Conservation (phyloP, 2,329 filamentous ascomycete species). For the Fusarium globosum region DNA sequence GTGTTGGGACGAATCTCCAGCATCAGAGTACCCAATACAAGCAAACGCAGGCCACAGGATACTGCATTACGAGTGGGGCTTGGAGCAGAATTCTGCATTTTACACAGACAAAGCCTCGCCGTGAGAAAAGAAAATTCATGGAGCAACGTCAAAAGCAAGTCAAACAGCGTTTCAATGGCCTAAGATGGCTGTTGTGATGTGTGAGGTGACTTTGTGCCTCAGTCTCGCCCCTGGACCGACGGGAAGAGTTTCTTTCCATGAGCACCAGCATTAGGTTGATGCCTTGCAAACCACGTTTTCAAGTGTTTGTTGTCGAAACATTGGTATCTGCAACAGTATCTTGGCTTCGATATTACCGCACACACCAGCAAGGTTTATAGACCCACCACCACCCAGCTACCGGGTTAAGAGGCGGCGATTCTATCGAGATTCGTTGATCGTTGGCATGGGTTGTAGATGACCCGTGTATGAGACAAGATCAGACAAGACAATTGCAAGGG, state of each 20-base stretch:
- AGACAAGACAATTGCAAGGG: constrained; percentile 19
- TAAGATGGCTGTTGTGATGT: neutral
- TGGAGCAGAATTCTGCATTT: neutral
- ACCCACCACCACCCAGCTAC: constrained; percentile 18
- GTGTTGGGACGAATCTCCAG: neutral
- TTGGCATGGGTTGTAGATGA: constrained; percentile 18
- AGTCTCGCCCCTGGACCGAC: neutral
- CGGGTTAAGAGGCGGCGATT: constrained; percentile 7
- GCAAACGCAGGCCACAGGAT: constrained; percentile 9
- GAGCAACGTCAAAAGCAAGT: neutral
- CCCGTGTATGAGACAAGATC: neutral
- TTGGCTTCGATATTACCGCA: constrained; percentile 3
- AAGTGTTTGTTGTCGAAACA: constrained; percentile 33
- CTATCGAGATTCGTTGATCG: neutral
- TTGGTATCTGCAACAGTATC: constrained; percentile 10
- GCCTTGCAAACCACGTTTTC: constrained; percentile 29
- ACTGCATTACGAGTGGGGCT: constrained; percentile 13
- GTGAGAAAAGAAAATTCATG: constrained; percentile 1
- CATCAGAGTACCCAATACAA: constrained; percentile 1
- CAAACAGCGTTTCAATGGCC: neutral
- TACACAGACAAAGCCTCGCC: neutral
- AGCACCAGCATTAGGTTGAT: neutral
- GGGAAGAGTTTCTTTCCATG: neutral
- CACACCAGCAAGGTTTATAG: constrained; percentile 8
- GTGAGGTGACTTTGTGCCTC: neutral